Evolutionary conservation across 2,329 filamentous ascomycete genomes (phyloP), one percentile per base, ranked within the genome.

Genomic region (Celoporthe dispersa): DNA sequence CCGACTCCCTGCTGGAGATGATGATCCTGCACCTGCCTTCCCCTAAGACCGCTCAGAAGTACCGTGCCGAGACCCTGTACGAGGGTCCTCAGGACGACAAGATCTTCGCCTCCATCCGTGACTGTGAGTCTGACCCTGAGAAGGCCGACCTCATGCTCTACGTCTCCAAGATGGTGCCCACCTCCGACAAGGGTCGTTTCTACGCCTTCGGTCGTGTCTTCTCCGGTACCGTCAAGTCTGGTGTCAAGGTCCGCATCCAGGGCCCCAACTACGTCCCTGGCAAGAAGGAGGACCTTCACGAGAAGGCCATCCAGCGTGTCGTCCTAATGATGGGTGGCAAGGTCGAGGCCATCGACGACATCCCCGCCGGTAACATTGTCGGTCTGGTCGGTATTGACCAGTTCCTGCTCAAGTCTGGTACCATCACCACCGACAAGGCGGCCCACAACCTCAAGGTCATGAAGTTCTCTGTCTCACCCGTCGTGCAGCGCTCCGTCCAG

Each of bases 141-240:
- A 97, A 97, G 88, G 96, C 90, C 83, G 93, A 95, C 80, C 96
- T 99, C 85, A 99, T 99, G 96, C 89, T 98, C 78, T 99, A 99
- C 92, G 94, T 99, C 84, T 99, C 96, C 84, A 99, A 99, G 94
- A 99, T 99, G 96, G 96, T 99, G 81, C 96, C 96, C 80, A 99
- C 96, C 78, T 97, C 94, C 79, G 96, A 99, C 82, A 98, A 98
- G 92, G 96, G 96, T 85, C 95, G 96, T 87, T 99, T 99, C 94
- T 99, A 98, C 88, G 96, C 96, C 84, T 99, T 99, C 87, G 96
- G 96, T 87, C 96, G 96, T 97, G 96, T 99, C 86, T 99, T 98
- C 90, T 88, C 96, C 78, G 96, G 96, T 92, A 98, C 94, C 82
- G 96, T 98, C 87, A 89, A 89, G 81, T 98, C 96, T 77, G 96